Base-by-base conservation (phyloP, 228 moss, liverwort and hornwort genomes). In the Sphagnum fallax region DNA sequence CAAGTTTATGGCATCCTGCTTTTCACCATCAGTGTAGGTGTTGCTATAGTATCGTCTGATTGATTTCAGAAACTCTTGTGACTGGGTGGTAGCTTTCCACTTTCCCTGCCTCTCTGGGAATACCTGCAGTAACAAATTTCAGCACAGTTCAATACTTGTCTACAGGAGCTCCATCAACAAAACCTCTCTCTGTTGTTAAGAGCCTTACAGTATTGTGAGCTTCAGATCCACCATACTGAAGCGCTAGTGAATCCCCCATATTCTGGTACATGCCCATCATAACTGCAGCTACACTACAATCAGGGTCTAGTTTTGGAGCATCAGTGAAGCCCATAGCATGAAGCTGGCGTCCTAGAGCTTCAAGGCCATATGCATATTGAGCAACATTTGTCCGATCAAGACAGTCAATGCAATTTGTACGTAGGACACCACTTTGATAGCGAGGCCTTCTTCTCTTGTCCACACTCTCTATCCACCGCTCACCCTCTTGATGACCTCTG, bases 401-500 rank as follows among this genome's bases (percentile, higher is more conserved):
- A 72, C 95, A 95, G 76, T 95, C 95, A 48, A 95, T 92, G 69
- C 95, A 95, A 67, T 95, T 95, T 65, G 95, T 95, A 76, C 95
- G 82, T 52, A 95, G 76, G 65, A 91, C 90, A 63, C 92, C 95
- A 80, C 69, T 80, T 73, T 95, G 92, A 76, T 90, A 92, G 65
- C 82, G 84, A 69, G 90, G 88, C 50, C 84, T 87, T 75, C 83
- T 84, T 71, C 79, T 63, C 75, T 68, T 60, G 53, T 77, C 75
- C 55, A 61, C 67, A 47, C 65, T 72, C 47, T 86, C 79, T 53
- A 76, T 73, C 60, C 53, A 68, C 48, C 73, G 68, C 10, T 82
- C 79, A 52, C 75, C 77, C 57, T 93, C 91, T 6, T 80, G 68
- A 65, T 93, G 84, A 12, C 88, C 83, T 50, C 74, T 78, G 11